Conservation (phyloP, 2,329 filamentous ascomycete species). For the Elsinoe ampelina region DNA sequence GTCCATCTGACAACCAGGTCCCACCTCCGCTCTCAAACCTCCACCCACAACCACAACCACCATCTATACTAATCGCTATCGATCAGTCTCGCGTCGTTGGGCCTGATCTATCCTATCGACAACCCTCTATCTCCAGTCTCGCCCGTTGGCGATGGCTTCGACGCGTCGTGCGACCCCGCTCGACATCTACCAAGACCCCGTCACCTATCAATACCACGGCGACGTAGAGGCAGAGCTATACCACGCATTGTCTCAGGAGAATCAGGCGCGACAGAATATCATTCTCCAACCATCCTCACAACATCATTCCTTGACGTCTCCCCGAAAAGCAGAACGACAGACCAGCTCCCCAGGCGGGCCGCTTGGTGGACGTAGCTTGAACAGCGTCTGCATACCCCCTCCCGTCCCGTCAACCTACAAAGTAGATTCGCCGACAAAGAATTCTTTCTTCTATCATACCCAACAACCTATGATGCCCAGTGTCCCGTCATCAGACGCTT, state of each 20-base stretch:
- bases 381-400: constrained; percentile 58
- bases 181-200: constrained; percentile 51
- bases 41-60: neutral
- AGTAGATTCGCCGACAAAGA: constrained; percentile 64
- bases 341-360: constrained; percentile 53
- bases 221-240: constrained; percentile 46
- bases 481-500: constrained; percentile 49
- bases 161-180: constrained; percentile 47
- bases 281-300: constrained; percentile 53
- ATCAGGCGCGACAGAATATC: constrained; percentile 50
- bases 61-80: neutral
- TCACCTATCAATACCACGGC: constrained; percentile 29
- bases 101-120: constrained; percentile 8
- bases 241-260: constrained; percentile 34
- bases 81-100: constrained; percentile 6
- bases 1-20: neutral
- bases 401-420: constrained; percentile 45
- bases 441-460: constrained; percentile 27
- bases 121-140: constrained; percentile 8
- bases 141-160: constrained; percentile 36
- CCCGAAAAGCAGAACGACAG: constrained; percentile 51
- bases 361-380: constrained; percentile 54
- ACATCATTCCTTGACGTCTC: constrained; percentile 54
- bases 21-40: neutral
- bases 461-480: constrained; percentile 30